Percentiles rank a stretch among this genome's conserved stretches.
These are phyloP conservation scores for Durio zibethinus DNA, from an alignment of 345 rosid genomes.

Conservation along the genomic window DNA sequence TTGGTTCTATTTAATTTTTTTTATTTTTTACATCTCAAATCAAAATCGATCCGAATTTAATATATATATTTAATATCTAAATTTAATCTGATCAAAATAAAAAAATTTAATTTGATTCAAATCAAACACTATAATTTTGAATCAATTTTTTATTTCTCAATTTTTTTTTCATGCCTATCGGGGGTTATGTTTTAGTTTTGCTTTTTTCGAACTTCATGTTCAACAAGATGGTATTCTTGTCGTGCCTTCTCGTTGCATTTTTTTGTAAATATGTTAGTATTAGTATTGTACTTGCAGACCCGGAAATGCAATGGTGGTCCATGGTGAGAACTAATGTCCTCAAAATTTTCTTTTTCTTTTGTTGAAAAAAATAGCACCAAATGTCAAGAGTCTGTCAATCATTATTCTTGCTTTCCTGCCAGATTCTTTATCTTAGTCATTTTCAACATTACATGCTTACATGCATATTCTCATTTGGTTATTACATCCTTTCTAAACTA, in stretches of 20 bases:
- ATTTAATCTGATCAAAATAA: too few relatives aligned
- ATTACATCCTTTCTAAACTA: not conserved
- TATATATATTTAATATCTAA: too few relatives aligned
- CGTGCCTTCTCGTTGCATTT: not conserved
- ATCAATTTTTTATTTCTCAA: too few relatives aligned
- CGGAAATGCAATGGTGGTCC: not conserved
- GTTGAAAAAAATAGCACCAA: not conserved
- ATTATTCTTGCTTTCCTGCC: not conserved
- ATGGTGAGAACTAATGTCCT: not conserved
- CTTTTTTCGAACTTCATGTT: not conserved
- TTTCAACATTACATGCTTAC: not conserved
- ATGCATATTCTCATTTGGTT: not conserved
- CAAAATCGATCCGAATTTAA: too few relatives aligned
- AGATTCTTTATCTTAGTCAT: not conserved
- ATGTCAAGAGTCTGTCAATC: not conserved
- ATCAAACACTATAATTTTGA: too few relatives aligned
- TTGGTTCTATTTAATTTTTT: too few relatives aligned
- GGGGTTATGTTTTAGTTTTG: slow-evolving; percentile 32
- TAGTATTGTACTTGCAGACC: not conserved
- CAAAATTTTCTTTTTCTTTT: not conserved
- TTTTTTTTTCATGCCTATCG: too few relatives aligned
- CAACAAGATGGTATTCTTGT: not conserved
- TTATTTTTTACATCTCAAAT: too few relatives aligned
- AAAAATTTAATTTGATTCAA: too few relatives aligned
- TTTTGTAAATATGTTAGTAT: not conserved